phyloP scores from a whole-genome alignment of 179 eudicot genomes.

The Pouteria campechiana region DNA sequence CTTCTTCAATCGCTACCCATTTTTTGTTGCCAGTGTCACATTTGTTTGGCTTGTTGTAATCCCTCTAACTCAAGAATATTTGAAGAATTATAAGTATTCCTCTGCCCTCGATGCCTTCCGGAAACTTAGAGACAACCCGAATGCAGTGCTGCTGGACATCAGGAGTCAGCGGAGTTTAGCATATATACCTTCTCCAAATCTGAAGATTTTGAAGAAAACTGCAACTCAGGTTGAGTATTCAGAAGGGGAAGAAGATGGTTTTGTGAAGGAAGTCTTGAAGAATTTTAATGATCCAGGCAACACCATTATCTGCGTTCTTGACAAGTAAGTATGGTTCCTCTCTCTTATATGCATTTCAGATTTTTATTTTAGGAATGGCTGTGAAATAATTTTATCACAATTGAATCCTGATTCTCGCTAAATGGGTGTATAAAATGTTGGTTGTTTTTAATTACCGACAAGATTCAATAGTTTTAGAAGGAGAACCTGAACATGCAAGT shows the following conservation, averaged over 20 bases:
- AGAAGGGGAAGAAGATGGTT: constrained; percentile 64
- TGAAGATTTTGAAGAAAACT: constrained; percentile 53
- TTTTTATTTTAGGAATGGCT: too few relatives aligned
- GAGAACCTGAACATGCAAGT: too few relatives aligned
- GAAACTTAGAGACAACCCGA: constrained; percentile 58
- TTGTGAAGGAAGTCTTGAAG: constrained; percentile 44
- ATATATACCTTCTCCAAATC: constrained; percentile 55
- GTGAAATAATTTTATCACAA: too few relatives aligned
- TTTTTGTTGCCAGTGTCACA: constrained; percentile 64
- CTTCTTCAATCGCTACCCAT: constrained; percentile 64
- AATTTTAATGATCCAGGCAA: constrained; percentile 39
- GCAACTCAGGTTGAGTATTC: constrained; percentile 41
- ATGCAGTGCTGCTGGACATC: constrained; percentile 64
- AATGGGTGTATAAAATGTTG: too few relatives aligned
- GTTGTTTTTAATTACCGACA: too few relatives aligned
- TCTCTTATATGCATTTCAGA: too few relatives aligned
- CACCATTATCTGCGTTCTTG: constrained; percentile 61
- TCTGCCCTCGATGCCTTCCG: constrained; percentile 63
- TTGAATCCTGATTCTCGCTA: too few relatives aligned
- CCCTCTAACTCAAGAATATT: constrained; percentile 51
- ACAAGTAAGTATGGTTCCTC: constrained; percentile 73
- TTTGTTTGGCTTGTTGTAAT: constrained; percentile 68
- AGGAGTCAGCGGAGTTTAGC: constrained; percentile 57
- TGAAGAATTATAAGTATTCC: constrained; percentile 48
- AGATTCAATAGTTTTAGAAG: too few relatives aligned